phyloP scores from a whole-genome alignment of 306 rosid genomes.

The Senna siamea region DNA sequence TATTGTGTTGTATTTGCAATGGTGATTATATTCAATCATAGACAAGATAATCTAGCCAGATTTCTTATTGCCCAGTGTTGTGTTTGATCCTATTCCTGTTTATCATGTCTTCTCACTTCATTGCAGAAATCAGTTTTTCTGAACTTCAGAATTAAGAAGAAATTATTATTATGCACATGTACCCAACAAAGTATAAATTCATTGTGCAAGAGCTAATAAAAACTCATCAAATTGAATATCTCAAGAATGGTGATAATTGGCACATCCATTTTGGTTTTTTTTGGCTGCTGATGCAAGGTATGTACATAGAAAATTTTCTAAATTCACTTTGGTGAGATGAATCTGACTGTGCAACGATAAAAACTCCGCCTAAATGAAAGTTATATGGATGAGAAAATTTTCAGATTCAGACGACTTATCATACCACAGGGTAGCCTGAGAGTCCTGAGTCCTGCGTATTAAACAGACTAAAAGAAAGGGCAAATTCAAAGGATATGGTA shows the following conservation, averaged over 20 bases:
- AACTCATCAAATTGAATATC: too few species aligned
- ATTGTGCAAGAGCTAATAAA: too few species aligned
- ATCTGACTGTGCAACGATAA: too few species aligned
- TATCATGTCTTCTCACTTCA: neutral
- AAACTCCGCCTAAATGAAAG: too few species aligned
- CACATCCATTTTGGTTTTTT: neutral
- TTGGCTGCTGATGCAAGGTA: neutral
- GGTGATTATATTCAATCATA: constrained; percentile 3
- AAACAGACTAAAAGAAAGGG: neutral
- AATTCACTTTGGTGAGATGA: too few species aligned
- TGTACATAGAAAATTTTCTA: neutral
- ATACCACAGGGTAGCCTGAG: neutral
- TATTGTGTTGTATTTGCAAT: neutral
- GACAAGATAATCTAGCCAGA: neutral
- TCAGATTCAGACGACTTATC: neutral
- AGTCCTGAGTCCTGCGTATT: neutral
- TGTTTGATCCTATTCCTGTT: neutral
- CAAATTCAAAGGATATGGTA: constrained; percentile 21
- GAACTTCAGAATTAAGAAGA: neutral
- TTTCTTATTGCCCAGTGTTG: neutral
- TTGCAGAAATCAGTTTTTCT: neutral
- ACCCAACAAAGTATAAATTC: too few species aligned
- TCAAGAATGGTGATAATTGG: too few species aligned
- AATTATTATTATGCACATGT: too few species aligned
- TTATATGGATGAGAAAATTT: too few species aligned